Conservation (phyloP, 768 basidiomycete species). For the Rhodosporidiobolus odoratus region DNA sequence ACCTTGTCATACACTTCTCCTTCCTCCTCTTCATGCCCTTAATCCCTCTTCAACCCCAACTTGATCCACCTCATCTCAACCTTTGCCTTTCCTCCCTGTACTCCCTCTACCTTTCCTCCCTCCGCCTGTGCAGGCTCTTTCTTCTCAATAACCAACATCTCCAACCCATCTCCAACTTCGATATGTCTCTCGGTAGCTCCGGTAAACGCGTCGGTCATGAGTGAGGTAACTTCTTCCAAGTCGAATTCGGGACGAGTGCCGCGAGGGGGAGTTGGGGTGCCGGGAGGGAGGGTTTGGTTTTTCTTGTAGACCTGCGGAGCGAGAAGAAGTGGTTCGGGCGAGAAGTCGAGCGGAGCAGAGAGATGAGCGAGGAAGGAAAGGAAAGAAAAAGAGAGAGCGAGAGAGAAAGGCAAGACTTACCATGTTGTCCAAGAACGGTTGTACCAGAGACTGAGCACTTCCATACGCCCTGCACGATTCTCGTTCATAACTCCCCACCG, state of each 20-base stretch:
- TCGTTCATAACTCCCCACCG: conserved; percentile 95
- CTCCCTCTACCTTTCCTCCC: no score
- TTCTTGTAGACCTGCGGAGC: conserved; percentile 84
- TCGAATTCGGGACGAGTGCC: conserved; percentile 67
- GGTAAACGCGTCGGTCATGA: conserved; percentile 95
- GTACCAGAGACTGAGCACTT: conserved; percentile 85
- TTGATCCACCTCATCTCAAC: conserved; percentile 21
- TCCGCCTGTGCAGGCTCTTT: no score
- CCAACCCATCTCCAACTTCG: conserved; percentile 94
- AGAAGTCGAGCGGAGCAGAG: background rate
- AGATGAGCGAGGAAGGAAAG: background rate
- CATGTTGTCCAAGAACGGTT: conserved; percentile 98
- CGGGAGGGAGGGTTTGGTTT: conserved; percentile 76
- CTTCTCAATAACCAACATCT: conserved; percentile 46
- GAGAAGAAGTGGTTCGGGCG: conserved; percentile 38
- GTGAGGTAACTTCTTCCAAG: conserved; percentile 66
- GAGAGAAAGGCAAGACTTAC: conserved; percentile 52
- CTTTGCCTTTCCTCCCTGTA: no score
- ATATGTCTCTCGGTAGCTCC: conserved; percentile 97
- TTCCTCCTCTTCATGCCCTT: background rate
- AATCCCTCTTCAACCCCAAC: conserved; percentile 22
- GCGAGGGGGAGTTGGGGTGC: conserved; percentile 54
- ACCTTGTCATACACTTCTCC: background rate
- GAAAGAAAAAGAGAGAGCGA: background rate
- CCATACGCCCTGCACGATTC: conserved; percentile 95